Evolutionary conservation across 495 filamentous ascomycete genomes (phyloP).

Genomic region (Acidiella bohemica): DNA sequence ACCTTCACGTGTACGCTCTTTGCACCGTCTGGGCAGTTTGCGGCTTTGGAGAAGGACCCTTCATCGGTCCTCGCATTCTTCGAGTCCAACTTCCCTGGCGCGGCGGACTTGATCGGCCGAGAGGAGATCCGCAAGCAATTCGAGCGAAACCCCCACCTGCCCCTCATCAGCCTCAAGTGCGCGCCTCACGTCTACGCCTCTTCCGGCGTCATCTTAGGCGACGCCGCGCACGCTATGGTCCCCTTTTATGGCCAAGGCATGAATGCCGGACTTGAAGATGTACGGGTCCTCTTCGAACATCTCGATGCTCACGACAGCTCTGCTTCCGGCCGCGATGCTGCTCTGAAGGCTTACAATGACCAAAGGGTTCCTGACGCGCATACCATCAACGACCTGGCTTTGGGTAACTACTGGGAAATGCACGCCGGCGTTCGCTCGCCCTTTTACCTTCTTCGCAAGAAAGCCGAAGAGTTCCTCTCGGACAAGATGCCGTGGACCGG

Average conservation of each 20-base stretch:
- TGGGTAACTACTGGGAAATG: constrained; percentile 92
- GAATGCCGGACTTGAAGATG: constrained; percentile 34
- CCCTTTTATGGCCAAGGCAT: constrained; percentile 43
- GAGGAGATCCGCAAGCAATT: constrained; percentile 58
- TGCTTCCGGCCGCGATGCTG: constrained; percentile 39
- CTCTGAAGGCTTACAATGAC: constrained; percentile 59
- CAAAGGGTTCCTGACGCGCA: constrained; percentile 63
- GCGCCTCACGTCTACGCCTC: constrained; percentile 66
- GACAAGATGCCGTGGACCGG: constrained; percentile 60
- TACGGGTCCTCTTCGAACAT: constrained; percentile 48
- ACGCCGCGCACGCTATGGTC: constrained; percentile 94
- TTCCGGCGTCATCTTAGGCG: constrained; percentile 72
- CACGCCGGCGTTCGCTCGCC: constrained; percentile 61
- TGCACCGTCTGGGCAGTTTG: constrained; percentile 49
- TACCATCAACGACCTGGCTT: constrained; percentile 83
- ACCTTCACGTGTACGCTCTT: constrained; percentile 96
- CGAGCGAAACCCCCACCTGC: constrained; percentile 67
- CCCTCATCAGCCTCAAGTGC: constrained; percentile 89
- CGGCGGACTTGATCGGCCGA: constrained; percentile 57
- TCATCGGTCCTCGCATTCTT: constrained; percentile 55
- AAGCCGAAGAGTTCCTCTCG: constrained; percentile 68
- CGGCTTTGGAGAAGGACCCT: constrained; percentile 43
- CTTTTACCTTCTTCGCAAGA: constrained; percentile 66
- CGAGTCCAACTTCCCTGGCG: constrained; percentile 65
- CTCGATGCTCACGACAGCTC: constrained; percentile 35